phyloP scores from a whole-genome alignment of 495 filamentous ascomycete genomes.

The Haplographium delicatum region DNA sequence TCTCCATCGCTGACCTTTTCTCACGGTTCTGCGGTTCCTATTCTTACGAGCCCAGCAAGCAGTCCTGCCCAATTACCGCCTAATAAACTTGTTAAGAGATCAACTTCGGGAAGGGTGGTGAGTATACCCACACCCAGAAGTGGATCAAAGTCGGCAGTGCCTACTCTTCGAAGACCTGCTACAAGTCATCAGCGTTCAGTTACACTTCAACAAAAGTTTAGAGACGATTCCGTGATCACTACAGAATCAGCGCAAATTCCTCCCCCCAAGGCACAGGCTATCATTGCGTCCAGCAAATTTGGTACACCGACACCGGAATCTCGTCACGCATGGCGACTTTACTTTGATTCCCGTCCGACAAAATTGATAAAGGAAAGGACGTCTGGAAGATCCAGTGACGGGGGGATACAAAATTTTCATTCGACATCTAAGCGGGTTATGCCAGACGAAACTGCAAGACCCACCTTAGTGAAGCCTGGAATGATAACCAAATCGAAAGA shows the following conservation, averaged over 20 bases:
- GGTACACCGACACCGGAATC: constrained; percentile 14
- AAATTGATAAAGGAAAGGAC: constrained; percentile 33
- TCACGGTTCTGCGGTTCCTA: constrained; percentile 64
- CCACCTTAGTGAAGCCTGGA: constrained; percentile 23
- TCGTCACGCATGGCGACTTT: constrained; percentile 37
- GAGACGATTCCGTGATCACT: constrained; percentile 10
- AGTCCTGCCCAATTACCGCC: constrained; percentile 33
- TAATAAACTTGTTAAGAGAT: constrained; percentile 88
- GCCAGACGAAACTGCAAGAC: constrained; percentile 22
- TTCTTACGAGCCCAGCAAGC: constrained; percentile 40
- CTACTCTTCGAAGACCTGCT: constrained; percentile 67
- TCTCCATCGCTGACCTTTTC: constrained; percentile 68
- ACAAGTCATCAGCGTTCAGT: constrained; percentile 84
- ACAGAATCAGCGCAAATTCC: constrained; percentile 5
- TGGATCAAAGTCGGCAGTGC: constrained; percentile 47
- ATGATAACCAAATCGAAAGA: constrained; percentile 15
- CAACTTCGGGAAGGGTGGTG: constrained; percentile 54
- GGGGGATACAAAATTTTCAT: constrained; percentile 17
- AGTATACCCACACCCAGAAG: constrained; percentile 29
- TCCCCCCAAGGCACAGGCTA: too few relatives aligned
- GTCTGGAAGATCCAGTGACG: constrained; percentile 25
- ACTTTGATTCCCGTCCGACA: constrained; percentile 36
- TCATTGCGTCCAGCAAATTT: constrained; percentile 2
- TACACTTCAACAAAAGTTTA: constrained; percentile 52
- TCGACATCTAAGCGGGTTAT: constrained; percentile 29